Conservation (phyloP, 148 eudicot species). For the Polygonum maritimum region DNA sequence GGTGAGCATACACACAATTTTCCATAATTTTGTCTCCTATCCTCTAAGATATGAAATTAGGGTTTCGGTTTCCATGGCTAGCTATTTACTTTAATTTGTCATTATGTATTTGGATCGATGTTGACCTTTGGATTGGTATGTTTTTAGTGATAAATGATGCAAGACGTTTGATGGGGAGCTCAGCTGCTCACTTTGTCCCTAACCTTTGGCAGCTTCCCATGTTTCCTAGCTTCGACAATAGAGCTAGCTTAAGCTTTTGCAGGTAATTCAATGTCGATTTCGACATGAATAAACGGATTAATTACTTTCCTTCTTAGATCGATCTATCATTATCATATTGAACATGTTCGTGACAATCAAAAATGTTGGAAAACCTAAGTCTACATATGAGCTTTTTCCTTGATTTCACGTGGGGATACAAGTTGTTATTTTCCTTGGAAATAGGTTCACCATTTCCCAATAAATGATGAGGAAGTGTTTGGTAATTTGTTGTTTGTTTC, state of each 20-base stretch:
- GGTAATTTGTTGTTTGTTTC: neutral
- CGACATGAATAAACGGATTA: neutral
- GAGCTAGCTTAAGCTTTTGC: constrained; percentile 11
- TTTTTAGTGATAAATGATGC: constrained; percentile 10
- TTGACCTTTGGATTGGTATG: constrained; percentile 2
- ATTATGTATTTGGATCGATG: constrained; percentile 1
- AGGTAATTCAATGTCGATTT: neutral
- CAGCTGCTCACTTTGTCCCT: constrained; percentile 7
- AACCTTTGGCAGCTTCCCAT: constrained; percentile 13
- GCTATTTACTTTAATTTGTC: neutral
- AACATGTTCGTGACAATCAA: neutral
- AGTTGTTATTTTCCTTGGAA: too few relatives aligned
- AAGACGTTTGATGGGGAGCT: constrained; percentile 13
- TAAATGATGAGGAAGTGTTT: neutral
- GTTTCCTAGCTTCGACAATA: constrained; percentile 10
- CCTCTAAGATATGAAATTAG: constrained; percentile 6
- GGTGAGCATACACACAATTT: neutral
- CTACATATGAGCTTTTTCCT: neutral
- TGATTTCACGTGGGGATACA: too few relatives aligned
- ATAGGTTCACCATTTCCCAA: too few relatives aligned
- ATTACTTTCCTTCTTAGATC: neutral
- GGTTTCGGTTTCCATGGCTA: neutral
- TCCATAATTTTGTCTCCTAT: constrained; percentile 4
- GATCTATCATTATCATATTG: neutral
- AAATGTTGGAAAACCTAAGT: neutral